Base-by-base conservation (phyloP, 2,329 filamentous ascomycete species). In the Penicillium aurantiogriseum region DNA sequence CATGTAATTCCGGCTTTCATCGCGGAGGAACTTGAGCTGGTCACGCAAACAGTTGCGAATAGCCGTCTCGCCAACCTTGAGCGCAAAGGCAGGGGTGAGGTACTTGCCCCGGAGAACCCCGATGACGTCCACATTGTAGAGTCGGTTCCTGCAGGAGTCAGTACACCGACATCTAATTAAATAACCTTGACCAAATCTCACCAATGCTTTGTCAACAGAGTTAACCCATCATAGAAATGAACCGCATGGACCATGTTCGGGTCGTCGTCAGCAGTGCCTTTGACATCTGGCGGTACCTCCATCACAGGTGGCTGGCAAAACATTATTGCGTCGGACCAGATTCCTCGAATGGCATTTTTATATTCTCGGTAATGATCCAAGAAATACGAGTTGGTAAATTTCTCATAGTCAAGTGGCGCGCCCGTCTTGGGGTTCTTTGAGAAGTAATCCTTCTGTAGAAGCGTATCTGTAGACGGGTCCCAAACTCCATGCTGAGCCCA, bases 401-500 rank as follows among this genome's bases (percentile, higher is more conserved):
- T 84, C 51, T 91, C 86, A 66, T 95, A 94, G 74, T 93, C 85
- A 54, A 97, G 81, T 6, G 77, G 79, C 59, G 89, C 84, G 2
- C 90, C 91, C 1, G 88, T 92, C 17, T 78, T 80, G 0, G 92
- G 92, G 60, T 90, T 86, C 66, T 88, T 90, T 9, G 86, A 82
- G 69, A 99, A 99, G 74, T 97, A 97, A 71, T 96, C 86, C 67
- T 92, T 95, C 64, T 84, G 85, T 56, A 96, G 74, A 5, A 99
- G 77, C 0, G 83, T 85, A 71, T 97, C 92, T 2, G 84, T 89
- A 4, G 80, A 78, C 6, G 89, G 87, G 69, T 99, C 91, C 94
- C 94, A 99, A 6, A 99, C 86, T 1, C 92, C 93, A 73, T 99
- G 92, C 70, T 97, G 93, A 4, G 94, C 93, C 94, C 94, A 99